Base-by-base conservation (phyloP, 176 grass and related monocot species). In the Olyra latifolia region DNA sequence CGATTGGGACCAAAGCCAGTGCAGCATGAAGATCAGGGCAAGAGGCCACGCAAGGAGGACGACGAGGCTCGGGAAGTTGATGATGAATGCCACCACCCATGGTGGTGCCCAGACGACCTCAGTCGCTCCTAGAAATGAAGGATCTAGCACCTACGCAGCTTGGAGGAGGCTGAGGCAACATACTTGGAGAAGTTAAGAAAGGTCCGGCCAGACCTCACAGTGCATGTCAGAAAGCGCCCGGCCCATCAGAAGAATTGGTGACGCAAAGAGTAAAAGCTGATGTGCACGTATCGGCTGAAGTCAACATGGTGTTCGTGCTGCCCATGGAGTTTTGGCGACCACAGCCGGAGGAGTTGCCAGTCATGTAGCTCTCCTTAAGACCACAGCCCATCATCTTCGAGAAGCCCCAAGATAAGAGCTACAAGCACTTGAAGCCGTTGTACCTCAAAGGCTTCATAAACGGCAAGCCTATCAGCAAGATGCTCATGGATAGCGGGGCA, bases 181-280 rank as follows among this genome's bases (percentile, higher is more conserved):
- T 56, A 56, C 2, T 5, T 56, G 1, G 4, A 24, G 0, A 10
- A 8, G 1, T 23, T 56, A 4, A 56, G 7, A 3, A 53, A 53
- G 8, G 54, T 17, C 0, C 54, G 20, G 1, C 54, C 20, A 2
- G 54, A 56, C 10, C 20, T 56, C 0, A 17, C 54, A 0, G 5
- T 0, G 7, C n/a, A 56, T 2, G 7, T 56, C 2, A 4, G 32
- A 4, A 35, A 35, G 4, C 6, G 2, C 0, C 52, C 2, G 0
- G 2, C 0, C 16, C 0, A 7, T 2, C 6, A 55, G 5, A 6
- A 20, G 0, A 20, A 6, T 1, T 20, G 5, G 0, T 0, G 1
- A 7, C 16, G 5, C 19, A 55, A 55, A 55, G 52, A 55, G 19
- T 19, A 7, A 16, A 52, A 52, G 11, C 10, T 4, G 48, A 52